Evolutionary conservation across 495 filamentous ascomycete species (phyloP).

Genomic region (Parachaetomium inaequale): DNA sequence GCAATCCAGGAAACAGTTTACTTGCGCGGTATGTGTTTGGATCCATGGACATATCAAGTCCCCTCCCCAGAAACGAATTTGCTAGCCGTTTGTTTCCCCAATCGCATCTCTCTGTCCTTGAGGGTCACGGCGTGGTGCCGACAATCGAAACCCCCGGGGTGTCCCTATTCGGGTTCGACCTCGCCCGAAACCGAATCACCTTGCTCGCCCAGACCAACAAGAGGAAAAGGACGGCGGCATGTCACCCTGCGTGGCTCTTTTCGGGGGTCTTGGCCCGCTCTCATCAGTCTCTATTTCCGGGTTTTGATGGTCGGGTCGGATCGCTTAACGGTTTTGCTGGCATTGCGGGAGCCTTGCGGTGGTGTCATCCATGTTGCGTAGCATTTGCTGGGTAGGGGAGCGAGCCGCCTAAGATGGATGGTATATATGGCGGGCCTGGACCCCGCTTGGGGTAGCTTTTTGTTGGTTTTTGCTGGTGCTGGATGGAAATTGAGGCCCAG

Average conservation of each 20-base stretch:
- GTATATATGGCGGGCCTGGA: conserved; percentile 2
- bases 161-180: conserved; percentile 7
- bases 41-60: too few relatives aligned
- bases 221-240: background rate
- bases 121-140: too few relatives aligned
- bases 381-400: background rate
- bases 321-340: background rate
- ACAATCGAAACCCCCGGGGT: conserved; percentile 1
- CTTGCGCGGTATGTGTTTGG: too few relatives aligned
- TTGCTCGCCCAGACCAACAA: background rate
- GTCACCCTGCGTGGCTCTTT: background rate
- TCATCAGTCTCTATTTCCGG: background rate
- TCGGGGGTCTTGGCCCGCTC: conserved; percentile 7
- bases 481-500: background rate
- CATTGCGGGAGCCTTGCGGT: background rate
- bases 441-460: background rate
- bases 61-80: too few relatives aligned
- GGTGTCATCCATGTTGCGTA: conserved; percentile 1
- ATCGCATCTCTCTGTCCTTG: too few relatives aligned
- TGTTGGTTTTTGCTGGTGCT: background rate
- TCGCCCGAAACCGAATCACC: background rate
- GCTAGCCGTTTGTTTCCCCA: too few relatives aligned
- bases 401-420: background rate
- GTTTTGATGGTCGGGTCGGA: background rate
- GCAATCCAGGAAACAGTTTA: too few relatives aligned